These are phyloP conservation scores for Dissoconium aciculare DNA, from an alignment of 2,329 filamentous ascomycete genomes.

Conservation along the genomic window DNA sequence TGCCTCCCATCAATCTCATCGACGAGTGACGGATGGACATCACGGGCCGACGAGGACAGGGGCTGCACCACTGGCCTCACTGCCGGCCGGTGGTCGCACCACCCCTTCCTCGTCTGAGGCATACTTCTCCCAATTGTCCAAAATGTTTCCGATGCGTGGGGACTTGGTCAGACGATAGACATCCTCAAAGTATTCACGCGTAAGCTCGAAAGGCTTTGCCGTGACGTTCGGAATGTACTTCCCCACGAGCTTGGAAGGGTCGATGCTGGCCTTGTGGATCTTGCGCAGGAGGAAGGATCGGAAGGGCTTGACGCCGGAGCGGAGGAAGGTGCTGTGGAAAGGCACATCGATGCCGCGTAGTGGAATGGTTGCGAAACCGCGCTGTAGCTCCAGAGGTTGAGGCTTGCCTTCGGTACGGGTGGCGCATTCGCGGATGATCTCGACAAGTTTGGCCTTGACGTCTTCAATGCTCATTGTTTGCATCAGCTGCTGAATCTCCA, in stretches of 20 bases:
- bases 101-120: constrained; percentile 25
- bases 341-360: constrained; percentile 95
- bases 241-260: constrained; percentile 87
- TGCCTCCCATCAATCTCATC: no score
- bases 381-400: constrained; percentile 72
- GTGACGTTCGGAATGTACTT: constrained; percentile 99
- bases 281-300: constrained; percentile 97
- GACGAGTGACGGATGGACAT: constrained; percentile 1
- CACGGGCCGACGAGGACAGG: not conserved
- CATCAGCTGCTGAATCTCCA: constrained; percentile 89
- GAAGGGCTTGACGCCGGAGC: constrained; percentile 98
- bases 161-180: constrained; percentile 87
- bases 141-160: constrained; percentile 57
- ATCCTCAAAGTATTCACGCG: constrained; percentile 98
- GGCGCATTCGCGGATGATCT: constrained; percentile 82
- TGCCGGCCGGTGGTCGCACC: constrained; percentile 17
- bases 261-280: constrained; percentile 98
- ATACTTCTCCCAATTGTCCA: constrained; percentile 58
- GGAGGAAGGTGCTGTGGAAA: constrained; percentile 97
- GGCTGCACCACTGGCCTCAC: constrained; percentile 7
- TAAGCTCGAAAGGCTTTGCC: constrained; percentile 84
- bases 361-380: constrained; percentile 92
- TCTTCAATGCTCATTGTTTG: constrained; percentile 74
- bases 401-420: constrained; percentile 82
- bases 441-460: constrained; percentile 73